Conservation (phyloP, 2,329 filamentous ascomycete species). For the Fusarium humuli region DNA sequence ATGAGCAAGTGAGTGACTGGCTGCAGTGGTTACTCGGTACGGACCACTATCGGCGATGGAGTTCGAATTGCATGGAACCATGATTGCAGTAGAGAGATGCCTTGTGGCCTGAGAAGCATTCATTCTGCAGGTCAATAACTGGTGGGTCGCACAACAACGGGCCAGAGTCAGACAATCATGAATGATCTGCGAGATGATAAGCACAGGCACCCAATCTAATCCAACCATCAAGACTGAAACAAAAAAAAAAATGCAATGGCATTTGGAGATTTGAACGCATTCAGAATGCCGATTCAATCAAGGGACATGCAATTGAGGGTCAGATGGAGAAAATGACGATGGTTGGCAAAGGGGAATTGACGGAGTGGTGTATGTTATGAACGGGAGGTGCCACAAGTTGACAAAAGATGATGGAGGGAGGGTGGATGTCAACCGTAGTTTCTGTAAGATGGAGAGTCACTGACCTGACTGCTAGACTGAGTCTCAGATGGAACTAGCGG, state of each 20-base stretch:
- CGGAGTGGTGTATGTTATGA: conserved; percentile 1
- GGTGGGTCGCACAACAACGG: conserved; percentile 31
- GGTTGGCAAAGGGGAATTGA: conserved; percentile 4
- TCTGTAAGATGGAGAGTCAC: conserved; percentile 25
- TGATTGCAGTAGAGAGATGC: conserved; percentile 24
- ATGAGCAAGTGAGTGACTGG: conserved; percentile 19
- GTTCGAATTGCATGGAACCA: conserved; percentile 42
- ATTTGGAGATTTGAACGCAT: conserved; percentile 7
- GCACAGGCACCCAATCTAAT: conserved; percentile 15
- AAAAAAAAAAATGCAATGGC: background rate
- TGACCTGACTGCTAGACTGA: conserved; percentile 3
- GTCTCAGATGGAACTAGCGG: conserved; percentile 25
- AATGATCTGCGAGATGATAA: conserved; percentile 40
- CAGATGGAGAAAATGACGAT: conserved; percentile 13
- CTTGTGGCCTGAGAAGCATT: conserved; percentile 4
- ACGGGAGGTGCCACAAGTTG: conserved; percentile 18
- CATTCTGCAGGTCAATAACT: conserved; percentile 32
- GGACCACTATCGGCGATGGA: conserved; percentile 35
- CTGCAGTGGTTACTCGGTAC: conserved; percentile 14
- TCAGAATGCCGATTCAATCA: background rate
- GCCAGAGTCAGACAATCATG: conserved; percentile 7
- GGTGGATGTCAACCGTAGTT: conserved; percentile 11
- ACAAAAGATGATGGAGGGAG: conserved; percentile 1
- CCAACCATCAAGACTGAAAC: background rate
- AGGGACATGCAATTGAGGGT: conserved; percentile 19